These are phyloP conservation scores for Suhomyces bolitotheri DNA, from an alignment of 1,139 yeast genomes.

Conservation along the genomic window DNA sequence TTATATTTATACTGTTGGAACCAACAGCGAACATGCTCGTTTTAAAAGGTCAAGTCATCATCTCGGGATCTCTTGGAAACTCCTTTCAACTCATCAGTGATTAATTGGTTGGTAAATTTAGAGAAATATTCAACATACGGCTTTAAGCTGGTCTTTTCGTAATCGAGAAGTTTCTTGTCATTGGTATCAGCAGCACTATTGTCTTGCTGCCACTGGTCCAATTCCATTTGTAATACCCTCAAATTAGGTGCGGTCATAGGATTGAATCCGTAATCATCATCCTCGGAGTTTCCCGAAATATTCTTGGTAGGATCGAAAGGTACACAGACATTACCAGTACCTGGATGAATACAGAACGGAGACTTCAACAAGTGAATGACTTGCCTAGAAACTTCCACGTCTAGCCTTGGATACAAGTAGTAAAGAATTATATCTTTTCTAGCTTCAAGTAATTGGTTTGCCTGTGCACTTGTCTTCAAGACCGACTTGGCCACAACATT, in stretches of 20 bases:
- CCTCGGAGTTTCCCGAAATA: slow-evolving; percentile 34
- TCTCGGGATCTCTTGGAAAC: slow-evolving; percentile 48
- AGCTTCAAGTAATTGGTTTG: slow-evolving; percentile 59
- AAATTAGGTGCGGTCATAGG: slow-evolving; percentile 84
- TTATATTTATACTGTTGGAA: too few species aligned
- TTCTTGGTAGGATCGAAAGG: slow-evolving; percentile 68
- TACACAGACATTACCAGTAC: slow-evolving; percentile 96
- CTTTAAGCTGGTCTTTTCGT: slow-evolving; percentile 68
- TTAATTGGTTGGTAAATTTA: slow-evolving; percentile 56
- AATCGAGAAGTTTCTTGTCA: slow-evolving; percentile 36
- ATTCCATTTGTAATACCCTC: slow-evolving; percentile 56
- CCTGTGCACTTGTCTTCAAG: slow-evolving; percentile 43
- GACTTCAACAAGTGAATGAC: slow-evolving; percentile 90
- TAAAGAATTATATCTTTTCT: slow-evolving; percentile 82
- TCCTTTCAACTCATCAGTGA: slow-evolving; percentile 55
- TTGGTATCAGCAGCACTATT: slow-evolving; percentile 29
- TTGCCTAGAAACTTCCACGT: slow-evolving; percentile 88
- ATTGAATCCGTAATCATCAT: slow-evolving; percentile 59
- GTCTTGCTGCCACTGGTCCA: slow-evolving; percentile 44
- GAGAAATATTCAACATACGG: slow-evolving; percentile 76
- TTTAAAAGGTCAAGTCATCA: slow-evolving; percentile 29
- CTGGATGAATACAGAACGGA: slow-evolving; percentile 98
- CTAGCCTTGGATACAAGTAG: slow-evolving; percentile 86
- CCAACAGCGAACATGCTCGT: too few species aligned
- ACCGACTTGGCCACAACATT: slow-evolving; percentile 54